These are phyloP conservation scores for Nothophoma quercina DNA, from an alignment of 2,329 filamentous ascomycete genomes.

Conservation along the genomic window DNA sequence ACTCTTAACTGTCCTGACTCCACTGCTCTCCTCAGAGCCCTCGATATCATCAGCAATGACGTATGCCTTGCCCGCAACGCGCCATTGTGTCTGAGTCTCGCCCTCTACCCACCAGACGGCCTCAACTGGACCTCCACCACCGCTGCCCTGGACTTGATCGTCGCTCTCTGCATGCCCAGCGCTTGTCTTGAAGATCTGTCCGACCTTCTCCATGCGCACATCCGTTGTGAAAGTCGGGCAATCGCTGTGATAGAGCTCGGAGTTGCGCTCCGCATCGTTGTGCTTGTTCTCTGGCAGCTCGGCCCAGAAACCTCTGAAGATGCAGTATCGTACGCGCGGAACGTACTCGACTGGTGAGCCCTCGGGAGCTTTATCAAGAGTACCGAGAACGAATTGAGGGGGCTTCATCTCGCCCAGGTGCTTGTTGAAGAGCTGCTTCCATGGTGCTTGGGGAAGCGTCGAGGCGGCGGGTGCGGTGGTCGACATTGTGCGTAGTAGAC, in stretches of 20 bases:
- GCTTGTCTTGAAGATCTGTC: constrained; percentile 69
- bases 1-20: constrained; percentile 65
- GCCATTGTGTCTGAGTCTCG: constrained; percentile 79
- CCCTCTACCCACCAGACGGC: constrained; percentile 82
- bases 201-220: constrained; percentile 82
- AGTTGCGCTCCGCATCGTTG: constrained; percentile 77
- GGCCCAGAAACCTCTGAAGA: constrained; percentile 86
- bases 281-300: constrained; percentile 74
- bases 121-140: constrained; percentile 77
- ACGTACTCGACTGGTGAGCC: constrained; percentile 52
- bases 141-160: constrained; percentile 58
- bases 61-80: constrained; percentile 78
- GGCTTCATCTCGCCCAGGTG: constrained; percentile 59
- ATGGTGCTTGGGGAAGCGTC: constrained; percentile 56
- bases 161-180: constrained; percentile 55
- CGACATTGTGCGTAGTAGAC: constrained; percentile 55
- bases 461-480: constrained; percentile 51
- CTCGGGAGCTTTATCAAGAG: constrained; percentile 54
- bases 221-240: constrained; percentile 87
- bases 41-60: constrained; percentile 75
- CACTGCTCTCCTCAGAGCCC: constrained; percentile 60
- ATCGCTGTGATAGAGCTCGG: constrained; percentile 75
- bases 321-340: constrained; percentile 75
- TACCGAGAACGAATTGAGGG: constrained; percentile 61
- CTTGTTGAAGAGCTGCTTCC: constrained; percentile 59